These are phyloP conservation scores for Citrullus colocynthis DNA, from an alignment of 306 rosid genomes.

Conservation along the genomic window DNA sequence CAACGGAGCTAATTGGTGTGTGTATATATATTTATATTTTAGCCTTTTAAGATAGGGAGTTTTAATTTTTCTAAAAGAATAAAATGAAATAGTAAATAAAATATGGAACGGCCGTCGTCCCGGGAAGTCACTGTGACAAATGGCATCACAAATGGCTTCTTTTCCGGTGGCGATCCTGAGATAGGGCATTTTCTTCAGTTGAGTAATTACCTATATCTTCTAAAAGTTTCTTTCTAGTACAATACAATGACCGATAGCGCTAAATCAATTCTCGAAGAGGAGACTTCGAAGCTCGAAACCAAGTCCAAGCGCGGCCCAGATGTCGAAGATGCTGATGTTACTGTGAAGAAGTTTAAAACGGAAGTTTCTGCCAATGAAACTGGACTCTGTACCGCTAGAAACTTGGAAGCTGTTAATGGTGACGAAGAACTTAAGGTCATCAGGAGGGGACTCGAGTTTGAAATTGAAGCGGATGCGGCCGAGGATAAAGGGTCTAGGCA, in stretches of 20 bases:
- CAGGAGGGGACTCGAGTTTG: conserved; percentile 23
- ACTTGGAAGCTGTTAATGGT: not conserved
- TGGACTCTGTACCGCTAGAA: not conserved
- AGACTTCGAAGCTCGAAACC: conserved; percentile 5
- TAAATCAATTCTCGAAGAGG: conserved; percentile 10
- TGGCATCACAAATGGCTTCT: not conserved
- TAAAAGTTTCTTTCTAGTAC: not conserved
- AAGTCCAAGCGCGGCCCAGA: conserved; percentile 25
- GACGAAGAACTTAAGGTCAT: not conserved
- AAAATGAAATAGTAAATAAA: no score
- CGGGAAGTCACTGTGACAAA: not conserved
- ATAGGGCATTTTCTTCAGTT: not conserved
- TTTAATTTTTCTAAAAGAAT: no score
- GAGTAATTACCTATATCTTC: not conserved
- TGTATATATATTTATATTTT: no score
- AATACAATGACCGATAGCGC: not conserved
- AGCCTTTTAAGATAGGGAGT: no score
- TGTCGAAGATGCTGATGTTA: conserved; percentile 1
- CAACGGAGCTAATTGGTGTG: no score
- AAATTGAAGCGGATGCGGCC: conserved; percentile 65
- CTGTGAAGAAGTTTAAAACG: conserved; percentile 27
- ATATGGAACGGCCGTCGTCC: no score
- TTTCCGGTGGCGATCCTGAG: not conserved
- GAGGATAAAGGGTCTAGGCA: conserved; percentile 83
- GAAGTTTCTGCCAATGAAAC: conserved; percentile 6